Base-by-base conservation (phyloP, 805 yeast species). In the Candida tallmaniae region DNA sequence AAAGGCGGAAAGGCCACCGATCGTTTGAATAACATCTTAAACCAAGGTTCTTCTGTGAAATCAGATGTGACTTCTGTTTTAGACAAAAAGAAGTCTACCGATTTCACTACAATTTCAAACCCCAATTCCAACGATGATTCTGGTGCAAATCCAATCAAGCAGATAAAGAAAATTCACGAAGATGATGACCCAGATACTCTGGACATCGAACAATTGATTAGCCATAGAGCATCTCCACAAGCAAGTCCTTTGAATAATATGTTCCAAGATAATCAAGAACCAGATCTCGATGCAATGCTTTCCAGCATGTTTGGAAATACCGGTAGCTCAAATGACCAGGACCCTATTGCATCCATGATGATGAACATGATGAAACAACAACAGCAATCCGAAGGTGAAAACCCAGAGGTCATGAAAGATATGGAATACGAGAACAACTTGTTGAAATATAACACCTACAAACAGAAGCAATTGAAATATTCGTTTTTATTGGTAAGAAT, bases 1-100 rank as follows among this genome's bases (percentile, higher is more conserved):
- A 58, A 64, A 32, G 65, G 68, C 42, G 80, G 80, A 4, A 71
- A 70, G 29, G 81, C 78, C 14, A 49, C 74, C 3, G 64, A 64
- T 14, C 60, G 87, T 40, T 54, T 80, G 47, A 74, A 70, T 41
- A 69, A 38, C 17, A 66, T 66, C 15, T 51, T 65, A 36, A 45
- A 58, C 9, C 66, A 54, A 42, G 69, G 70, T 5, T 54, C 66
- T 2, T 62, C 69, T 3, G 63, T 62, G 20, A 60, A 62, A 27
- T 38, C 52, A 6, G 6, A 52, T 0, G 61, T 52, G n/a, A 54
- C 48, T 3, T 65, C 70, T 7, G 63, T 61, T 3, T 52, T 65
- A 42, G 68, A 61, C 31, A 45, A 50, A 32, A 42, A 37, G 20
- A 13, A 32, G 5, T 23, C 42, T 7, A 23, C 35, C 4, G 13